Evolutionary conservation across 1,284 basidiomycete species (phyloP).

Genomic region (Trametes polyzona): DNA sequence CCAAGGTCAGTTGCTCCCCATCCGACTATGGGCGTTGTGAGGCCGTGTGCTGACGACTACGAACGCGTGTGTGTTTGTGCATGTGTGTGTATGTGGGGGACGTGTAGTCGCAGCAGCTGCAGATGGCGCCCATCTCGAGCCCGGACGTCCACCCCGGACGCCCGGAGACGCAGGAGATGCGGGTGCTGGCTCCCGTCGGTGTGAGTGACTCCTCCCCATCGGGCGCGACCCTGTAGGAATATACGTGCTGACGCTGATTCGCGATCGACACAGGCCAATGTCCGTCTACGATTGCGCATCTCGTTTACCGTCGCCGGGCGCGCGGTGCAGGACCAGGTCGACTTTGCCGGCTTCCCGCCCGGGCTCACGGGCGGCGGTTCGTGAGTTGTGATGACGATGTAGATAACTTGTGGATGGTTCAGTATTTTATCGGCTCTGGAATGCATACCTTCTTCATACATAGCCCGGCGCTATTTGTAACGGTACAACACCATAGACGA

Average conservation of each 20-base stretch:
- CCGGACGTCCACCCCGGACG: conserved; percentile 77
- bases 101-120: conserved; percentile 89
- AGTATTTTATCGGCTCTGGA: conserved; percentile 20
- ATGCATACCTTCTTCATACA: conserved; percentile 15
- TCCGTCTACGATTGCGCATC: conserved; percentile 88
- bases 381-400: conserved; percentile 35
- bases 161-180: conserved; percentile 94
- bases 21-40: neutral
- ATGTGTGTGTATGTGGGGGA: too few species aligned
- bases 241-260: neutral
- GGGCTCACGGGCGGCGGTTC: conserved; percentile 64
- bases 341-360: conserved; percentile 90
- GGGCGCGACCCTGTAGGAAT: neutral
- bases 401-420: conserved; percentile 10
- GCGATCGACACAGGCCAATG: conserved; percentile 60
- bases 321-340: conserved; percentile 88
- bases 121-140: conserved; percentile 98
- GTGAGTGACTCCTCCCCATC: conserved; percentile 54
- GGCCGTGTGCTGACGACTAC: too few species aligned
- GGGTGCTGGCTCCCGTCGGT: conserved; percentile 86
- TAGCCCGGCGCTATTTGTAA: conserved; percentile 18
- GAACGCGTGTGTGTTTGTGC: too few species aligned
- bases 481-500: too few species aligned
- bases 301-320: conserved; percentile 74
- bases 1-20: conserved; percentile 69